These are phyloP conservation scores for Syzygium aromaticum DNA, from an alignment of 345 rosid genomes.

Conservation along the genomic window DNA sequence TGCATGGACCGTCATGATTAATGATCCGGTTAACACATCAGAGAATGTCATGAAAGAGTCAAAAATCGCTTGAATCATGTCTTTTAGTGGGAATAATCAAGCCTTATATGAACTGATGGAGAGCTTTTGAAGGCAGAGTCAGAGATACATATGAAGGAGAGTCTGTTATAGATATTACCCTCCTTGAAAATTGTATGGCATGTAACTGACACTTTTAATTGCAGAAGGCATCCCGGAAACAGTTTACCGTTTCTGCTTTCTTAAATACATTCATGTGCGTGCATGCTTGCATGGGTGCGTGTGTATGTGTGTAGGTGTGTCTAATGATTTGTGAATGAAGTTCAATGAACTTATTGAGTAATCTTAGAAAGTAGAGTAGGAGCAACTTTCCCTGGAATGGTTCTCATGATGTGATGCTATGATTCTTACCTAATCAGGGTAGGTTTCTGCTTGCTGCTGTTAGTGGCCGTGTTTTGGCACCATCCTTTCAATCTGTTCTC, in stretches of 20 bases:
- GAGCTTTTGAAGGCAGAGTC: background rate
- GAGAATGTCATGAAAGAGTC: background rate
- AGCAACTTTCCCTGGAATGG: background rate
- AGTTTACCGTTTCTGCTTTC: background rate
- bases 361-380: background rate
- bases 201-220: background rate
- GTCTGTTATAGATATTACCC: background rate
- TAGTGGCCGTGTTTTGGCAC: conserved; percentile 93
- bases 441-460: conserved; percentile 97
- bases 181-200: background rate
- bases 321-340: background rate
- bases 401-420: background rate
- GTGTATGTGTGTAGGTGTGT: background rate
- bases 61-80: background rate
- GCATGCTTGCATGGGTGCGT: background rate
- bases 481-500: conserved; percentile 84
- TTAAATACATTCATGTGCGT: background rate
- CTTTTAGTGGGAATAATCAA: background rate
- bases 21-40: background rate
- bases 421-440: conserved; percentile 46
- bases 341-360: background rate
- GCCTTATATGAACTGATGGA: background rate
- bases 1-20: background rate
- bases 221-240: background rate
- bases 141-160: background rate